These are phyloP conservation scores for Cystoisospora suis DNA, from an alignment of 169 alveolate species.

Conservation along the genomic window DNA sequence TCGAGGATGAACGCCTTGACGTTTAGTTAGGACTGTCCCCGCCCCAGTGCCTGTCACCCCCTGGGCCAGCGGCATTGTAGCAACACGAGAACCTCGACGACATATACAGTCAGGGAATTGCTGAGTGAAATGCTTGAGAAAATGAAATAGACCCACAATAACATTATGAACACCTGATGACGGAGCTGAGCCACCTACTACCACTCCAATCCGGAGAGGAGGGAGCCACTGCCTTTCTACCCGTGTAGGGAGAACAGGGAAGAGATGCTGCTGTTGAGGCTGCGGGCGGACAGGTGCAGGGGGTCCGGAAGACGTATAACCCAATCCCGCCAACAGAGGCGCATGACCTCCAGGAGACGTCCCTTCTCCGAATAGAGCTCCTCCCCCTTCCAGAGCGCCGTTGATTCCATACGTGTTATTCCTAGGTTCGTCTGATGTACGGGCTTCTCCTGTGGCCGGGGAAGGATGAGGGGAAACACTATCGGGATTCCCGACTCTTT, in stretches of 20 bases:
- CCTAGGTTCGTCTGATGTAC: too few relatives aligned
- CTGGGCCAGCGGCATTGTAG: not conserved
- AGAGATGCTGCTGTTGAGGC: not conserved
- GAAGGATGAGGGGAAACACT: too few relatives aligned
- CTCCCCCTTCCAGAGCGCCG: too few relatives aligned
- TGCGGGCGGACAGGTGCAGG: not conserved
- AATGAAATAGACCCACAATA: slow-evolving; percentile 81
- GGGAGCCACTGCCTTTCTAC: slow-evolving; percentile 3
- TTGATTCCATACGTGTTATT: too few relatives aligned
- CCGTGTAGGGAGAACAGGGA: not conserved
- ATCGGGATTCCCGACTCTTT: too few relatives aligned
- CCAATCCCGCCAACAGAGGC: not conserved
- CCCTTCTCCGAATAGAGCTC: too few relatives aligned
- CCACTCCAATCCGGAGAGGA: slow-evolving; percentile 75
- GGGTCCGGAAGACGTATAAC: not conserved
- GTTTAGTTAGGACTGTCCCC: not conserved
- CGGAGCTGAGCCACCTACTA: slow-evolving; percentile 88
- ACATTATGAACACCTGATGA: slow-evolving; percentile 88
- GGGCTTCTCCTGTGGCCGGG: too few relatives aligned
- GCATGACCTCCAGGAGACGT: not conserved
- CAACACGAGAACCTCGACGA: not conserved
- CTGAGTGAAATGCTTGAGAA: slow-evolving; percentile 69
- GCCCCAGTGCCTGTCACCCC: not conserved
- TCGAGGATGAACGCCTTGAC: not conserved
- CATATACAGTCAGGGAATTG: slow-evolving; percentile 23